A percentile compares a stretch with the other conserved stretches of the same genome.
Evolutionary conservation across 192 early-diverging fungal genomes (phyloP).

Genomic region (Paraglomus brasilianum): DNA sequence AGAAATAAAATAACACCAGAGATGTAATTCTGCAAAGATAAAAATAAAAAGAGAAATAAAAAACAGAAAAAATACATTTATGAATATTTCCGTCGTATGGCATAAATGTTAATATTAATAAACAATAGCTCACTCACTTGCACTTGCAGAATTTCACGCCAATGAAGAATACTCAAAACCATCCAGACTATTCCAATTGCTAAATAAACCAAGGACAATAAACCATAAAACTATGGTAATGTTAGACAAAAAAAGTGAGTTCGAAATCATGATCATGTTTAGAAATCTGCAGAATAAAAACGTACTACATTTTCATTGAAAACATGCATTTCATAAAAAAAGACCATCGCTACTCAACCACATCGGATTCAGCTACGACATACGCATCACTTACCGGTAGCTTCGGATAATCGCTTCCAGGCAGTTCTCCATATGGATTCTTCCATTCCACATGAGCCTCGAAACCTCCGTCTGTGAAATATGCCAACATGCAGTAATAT

Average conservation of each 20-base stretch:
- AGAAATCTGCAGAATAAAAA: too few relatives aligned
- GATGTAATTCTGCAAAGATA: conserved; percentile 74
- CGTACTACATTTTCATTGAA: too few relatives aligned
- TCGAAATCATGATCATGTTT: neutral
- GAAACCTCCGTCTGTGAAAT: conserved; percentile 45
- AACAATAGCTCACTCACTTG: conserved; percentile 48
- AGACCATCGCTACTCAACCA: too few relatives aligned
- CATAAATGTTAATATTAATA: neutral
- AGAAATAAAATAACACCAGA: conserved; percentile 82
- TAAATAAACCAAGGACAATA: conserved; percentile 72
- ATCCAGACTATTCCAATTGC: conserved; percentile 77
- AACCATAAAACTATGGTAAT: conserved; percentile 68
- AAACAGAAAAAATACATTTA: neutral
- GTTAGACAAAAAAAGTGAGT: neutral
- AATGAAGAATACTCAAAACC: conserved; percentile 71
- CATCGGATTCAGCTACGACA: too few relatives aligned
- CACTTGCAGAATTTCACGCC: conserved; percentile 87
- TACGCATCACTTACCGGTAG: conserved; percentile 54
- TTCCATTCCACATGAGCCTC: conserved; percentile 61
- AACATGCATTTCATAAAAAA: too few relatives aligned
- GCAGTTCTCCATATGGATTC: conserved; percentile 82
- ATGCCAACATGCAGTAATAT: conserved; percentile 76
- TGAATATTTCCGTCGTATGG: neutral
- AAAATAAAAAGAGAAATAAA: neutral
- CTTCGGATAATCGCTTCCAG: conserved; percentile 87